These are phyloP conservation scores for Pisolithus orientalis DNA, from an alignment of 768 basidiomycete genomes.

Conservation along the genomic window DNA sequence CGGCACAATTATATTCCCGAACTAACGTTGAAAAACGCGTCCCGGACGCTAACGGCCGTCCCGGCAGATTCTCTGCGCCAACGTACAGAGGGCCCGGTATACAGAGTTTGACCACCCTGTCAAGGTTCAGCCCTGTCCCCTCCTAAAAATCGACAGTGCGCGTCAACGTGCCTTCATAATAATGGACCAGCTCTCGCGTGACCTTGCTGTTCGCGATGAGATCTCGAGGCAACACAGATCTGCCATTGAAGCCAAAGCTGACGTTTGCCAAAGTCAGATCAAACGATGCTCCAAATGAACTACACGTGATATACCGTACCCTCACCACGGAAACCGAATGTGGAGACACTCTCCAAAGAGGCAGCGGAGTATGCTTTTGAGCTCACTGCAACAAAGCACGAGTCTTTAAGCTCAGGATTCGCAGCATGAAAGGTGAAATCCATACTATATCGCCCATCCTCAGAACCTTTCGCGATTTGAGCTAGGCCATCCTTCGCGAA, in stretches of 20 bases:
- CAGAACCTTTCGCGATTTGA: slow-evolving; percentile 43
- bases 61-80: slow-evolving; percentile 72
- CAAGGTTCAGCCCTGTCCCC: background rate
- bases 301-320: slow-evolving; percentile 54
- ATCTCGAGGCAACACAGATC: slow-evolving; percentile 80
- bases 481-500: slow-evolving; percentile 57
- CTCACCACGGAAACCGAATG: slow-evolving; percentile 94
- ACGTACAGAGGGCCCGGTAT: slow-evolving; percentile 65
- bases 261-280: background rate
- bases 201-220: slow-evolving; percentile 60
- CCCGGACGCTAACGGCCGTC: slow-evolving; percentile 78
- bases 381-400: slow-evolving; percentile 41
- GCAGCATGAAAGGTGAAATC: slow-evolving; percentile 6
- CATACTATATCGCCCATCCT: slow-evolving; percentile 65
- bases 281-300: background rate
- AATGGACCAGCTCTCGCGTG: slow-evolving; percentile 65
- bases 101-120: slow-evolving; percentile 62
- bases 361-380: slow-evolving; percentile 60
- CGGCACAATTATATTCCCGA: background rate
- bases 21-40: slow-evolving; percentile 85
- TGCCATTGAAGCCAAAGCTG: slow-evolving; percentile 81
- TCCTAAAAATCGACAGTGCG: background rate
- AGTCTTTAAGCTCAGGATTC: background rate
- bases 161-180: slow-evolving; percentile 62
- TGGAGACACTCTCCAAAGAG: slow-evolving; percentile 45